Percentiles rank a stretch among this genome's conserved stretches.
Conservation (phyloP, 1,284 basidiomycete species). For the Neonothopanus nambi region DNA sequence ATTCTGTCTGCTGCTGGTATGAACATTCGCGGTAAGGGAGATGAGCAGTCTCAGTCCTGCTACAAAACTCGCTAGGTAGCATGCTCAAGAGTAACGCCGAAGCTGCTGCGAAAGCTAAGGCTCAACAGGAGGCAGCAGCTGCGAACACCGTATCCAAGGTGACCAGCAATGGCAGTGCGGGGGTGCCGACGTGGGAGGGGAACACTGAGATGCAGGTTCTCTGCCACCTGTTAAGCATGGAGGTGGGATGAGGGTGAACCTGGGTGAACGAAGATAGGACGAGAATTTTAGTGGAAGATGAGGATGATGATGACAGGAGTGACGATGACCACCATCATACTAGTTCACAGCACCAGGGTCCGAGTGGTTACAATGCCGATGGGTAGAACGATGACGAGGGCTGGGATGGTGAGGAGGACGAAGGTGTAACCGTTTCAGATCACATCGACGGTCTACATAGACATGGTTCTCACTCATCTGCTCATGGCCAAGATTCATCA, state of each 20-base stretch:
- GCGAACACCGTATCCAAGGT: too few species aligned
- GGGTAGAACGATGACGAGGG: too few species aligned
- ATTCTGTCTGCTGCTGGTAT: too few species aligned
- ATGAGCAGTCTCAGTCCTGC: conserved; percentile 88
- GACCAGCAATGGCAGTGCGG: too few species aligned
- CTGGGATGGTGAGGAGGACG: too few species aligned
- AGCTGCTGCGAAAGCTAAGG: conserved; percentile 70
- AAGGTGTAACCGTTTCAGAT: too few species aligned
- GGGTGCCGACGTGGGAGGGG: too few species aligned
- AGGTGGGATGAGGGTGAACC: conserved; percentile 38
- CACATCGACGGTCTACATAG: too few species aligned
- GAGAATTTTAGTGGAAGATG: conserved; percentile 68
- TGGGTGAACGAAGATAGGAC: conserved; percentile 68
- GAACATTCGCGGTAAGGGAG: too few species aligned
- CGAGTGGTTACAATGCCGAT: too few species aligned
- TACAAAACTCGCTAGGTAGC: conserved; percentile 87
- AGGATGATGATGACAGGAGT: conserved; percentile 65
- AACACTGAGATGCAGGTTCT: conserved; percentile 37
- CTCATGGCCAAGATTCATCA: conserved; percentile 27
- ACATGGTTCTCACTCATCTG: too few species aligned
- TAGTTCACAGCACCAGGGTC: conserved; percentile 33
- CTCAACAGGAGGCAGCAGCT: too few species aligned
- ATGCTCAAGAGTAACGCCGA: conserved; percentile 82
- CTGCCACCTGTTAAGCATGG: conserved; percentile 46
- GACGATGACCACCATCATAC: conserved; percentile 44